Base-by-base conservation (phyloP, 371 early-diverging fungal genomes). In the Haplosporangium sp. region DNA sequence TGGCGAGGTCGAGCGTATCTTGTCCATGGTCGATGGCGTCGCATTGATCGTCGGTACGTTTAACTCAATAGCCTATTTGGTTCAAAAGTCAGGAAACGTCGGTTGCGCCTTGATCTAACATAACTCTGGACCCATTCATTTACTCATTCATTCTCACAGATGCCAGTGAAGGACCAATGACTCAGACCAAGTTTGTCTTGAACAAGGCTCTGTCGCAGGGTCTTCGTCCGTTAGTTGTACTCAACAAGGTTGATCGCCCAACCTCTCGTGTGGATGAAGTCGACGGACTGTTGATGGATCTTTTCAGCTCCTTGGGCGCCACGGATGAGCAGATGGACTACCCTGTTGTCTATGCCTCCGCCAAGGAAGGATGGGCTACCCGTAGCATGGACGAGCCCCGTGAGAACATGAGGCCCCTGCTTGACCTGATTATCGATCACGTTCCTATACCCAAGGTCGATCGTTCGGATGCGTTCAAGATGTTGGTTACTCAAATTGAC, bases 1-100 rank as follows among this genome's bases (percentile, higher is more conserved):
- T 21, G 94, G 93, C 36, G 93, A 95, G 64, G 95, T 95, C n/a
- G 94, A 94, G 77, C 90, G 95, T 40, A 91, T 94, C 48, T 82
- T 95, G 62, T 89, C 91, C 11, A 91, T 95, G 91, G 92, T 94
- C 14, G 94, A 95, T 74, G 91, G 93, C 23, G 94, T 91, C 5
- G 88, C 91, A 13, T 76, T 95, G 52, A 91, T 95, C 21, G 91
- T 95, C 53, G 77, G 75, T 69, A 68, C 47, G 75, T 62, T 16
- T 55, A 45, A 51, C 36, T 18, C 38, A 40, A 14, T 29, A 29
- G 29, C 29, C 29, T 29, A 29, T 29, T 29, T 4, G 4, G 4
- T 29, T 29, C 29, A 29, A 4, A 29, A 4, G 29, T 29, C 29
- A 29, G 29, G 29, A 4, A 29, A 29, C 29, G 1, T 29, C 29